Evolutionary conservation across 371 early-diverging fungal genomes (phyloP).

Genomic region (Phascolomyces articulosus): DNA sequence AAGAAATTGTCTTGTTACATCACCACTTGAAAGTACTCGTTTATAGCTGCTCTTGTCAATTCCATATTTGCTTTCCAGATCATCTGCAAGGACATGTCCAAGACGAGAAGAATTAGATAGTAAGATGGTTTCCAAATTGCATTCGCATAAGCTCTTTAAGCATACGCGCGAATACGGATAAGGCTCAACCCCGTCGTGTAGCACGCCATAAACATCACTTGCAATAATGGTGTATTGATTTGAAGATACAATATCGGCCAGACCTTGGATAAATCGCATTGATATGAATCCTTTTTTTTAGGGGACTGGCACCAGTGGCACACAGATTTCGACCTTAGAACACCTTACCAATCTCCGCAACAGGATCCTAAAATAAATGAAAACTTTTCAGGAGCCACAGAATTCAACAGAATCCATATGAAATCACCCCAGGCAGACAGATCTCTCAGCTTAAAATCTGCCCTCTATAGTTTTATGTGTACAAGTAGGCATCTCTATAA

Average conservation of each 20-base stretch:
- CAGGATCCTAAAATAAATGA: no score
- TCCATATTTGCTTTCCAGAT: conserved; percentile 32
- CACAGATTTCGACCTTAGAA: no score
- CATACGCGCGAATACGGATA: conserved; percentile 36
- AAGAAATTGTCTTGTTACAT: conserved; percentile 36
- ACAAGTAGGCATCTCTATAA: no score
- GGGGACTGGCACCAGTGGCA: no score
- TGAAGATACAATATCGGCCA: neutral
- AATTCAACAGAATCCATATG: no score
- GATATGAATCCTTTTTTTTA: no score
- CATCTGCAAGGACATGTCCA: conserved; percentile 25
- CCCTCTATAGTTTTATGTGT: no score
- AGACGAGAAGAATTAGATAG: conserved; percentile 49
- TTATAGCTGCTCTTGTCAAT: conserved; percentile 24
- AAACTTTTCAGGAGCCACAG: no score
- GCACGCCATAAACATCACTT: conserved; percentile 51
- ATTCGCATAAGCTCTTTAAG: conserved; percentile 18
- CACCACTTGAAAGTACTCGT: conserved; percentile 46
- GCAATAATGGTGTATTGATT: conserved; percentile 38
- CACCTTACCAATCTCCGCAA: no score
- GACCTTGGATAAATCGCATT: conserved; percentile 2
- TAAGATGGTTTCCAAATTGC: conserved; percentile 26
- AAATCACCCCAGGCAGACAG: no score
- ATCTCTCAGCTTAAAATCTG: no score
- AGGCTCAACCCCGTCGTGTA: conserved; percentile 41